Percentiles rank a stretch among this genome's conserved stretches.
Conservation (phyloP, 2,329 filamentous ascomycete genomes). For the Cercospora zeae-maydis region DNA sequence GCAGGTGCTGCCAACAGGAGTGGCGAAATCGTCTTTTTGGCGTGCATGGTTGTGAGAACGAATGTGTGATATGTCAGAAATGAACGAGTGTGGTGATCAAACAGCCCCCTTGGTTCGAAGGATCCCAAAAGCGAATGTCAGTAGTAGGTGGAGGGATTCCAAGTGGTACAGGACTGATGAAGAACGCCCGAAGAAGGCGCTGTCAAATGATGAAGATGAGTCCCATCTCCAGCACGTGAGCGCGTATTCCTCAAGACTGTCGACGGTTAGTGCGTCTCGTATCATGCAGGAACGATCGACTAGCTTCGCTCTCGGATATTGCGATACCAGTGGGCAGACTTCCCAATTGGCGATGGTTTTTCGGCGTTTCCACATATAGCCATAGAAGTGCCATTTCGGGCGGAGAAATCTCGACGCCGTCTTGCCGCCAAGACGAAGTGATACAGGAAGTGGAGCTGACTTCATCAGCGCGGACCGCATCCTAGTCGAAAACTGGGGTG, state of each 20-base stretch:
- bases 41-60: neutral
- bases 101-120: neutral
- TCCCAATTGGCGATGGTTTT: neutral
- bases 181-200: neutral
- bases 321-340: neutral
- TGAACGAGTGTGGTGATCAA: neutral
- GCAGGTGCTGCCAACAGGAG: constrained; percentile 17
- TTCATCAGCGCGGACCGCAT: neutral
- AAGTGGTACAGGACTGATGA: neutral
- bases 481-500: neutral
- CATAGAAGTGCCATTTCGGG: neutral
- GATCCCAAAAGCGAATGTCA: neutral
- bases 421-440: neutral
- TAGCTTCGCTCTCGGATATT: neutral
- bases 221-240: neutral
- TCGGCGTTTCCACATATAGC: neutral
- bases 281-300: neutral
- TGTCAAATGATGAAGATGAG: neutral
- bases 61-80: neutral
- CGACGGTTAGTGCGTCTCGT: neutral
- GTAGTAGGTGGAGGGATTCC: neutral
- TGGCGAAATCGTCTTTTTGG: constrained; percentile 10
- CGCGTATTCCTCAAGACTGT: neutral
- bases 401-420: too few relatives aligned
- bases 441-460: neutral